A percentile compares a stretch with the other conserved stretches of the same genome.
These are phyloP conservation scores for Isochrysis galbana DNA, from an alignment of 78 protist genomes.

Conservation along the genomic window DNA sequence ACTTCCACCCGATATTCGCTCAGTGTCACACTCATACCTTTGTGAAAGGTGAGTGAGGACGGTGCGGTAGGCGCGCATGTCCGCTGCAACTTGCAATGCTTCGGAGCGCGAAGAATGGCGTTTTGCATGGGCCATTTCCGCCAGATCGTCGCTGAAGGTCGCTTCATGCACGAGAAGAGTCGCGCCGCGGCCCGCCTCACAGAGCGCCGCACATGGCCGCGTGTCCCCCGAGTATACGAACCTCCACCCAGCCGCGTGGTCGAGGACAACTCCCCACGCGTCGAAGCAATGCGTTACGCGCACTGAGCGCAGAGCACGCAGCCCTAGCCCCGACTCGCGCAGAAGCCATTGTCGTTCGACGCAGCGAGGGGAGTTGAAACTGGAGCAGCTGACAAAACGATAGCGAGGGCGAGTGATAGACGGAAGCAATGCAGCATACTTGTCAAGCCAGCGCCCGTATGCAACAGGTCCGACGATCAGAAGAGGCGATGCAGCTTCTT, in stretches of 20 bases:
- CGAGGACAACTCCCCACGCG: constrained; percentile 70
- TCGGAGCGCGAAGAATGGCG: constrained; percentile 69
- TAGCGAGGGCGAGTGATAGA: background rate
- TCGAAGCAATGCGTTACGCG: constrained; percentile 71
- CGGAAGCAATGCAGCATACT: background rate
- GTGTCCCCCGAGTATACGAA: constrained; percentile 89
- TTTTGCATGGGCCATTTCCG: constrained; percentile 3
- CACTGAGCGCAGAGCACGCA: background rate
- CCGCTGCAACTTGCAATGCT: constrained; percentile 67
- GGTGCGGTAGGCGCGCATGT: constrained; percentile 66
- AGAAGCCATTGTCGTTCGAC: background rate
- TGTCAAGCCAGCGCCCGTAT: constrained; percentile 9
- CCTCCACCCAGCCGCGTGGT: constrained; percentile 45
- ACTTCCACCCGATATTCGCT: background rate
- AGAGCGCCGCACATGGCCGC: constrained; percentile 74
- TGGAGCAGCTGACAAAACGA: background rate
- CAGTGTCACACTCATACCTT: constrained; percentile 42
- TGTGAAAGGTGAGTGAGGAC: constrained; percentile 88
- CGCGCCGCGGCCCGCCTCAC: background rate
- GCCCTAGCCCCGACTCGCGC: background rate
- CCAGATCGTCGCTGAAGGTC: constrained; percentile 77
- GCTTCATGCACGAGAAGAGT: constrained; percentile 88
- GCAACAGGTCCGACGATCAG: constrained; percentile 33
- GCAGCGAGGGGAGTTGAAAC: background rate
- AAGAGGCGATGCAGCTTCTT: background rate